A percentile compares a stretch with the other conserved stretches of the same genome.
These are phyloP conservation scores for Herpetomonas tarakana DNA, from an alignment of 208 protist species.

Conservation along the genomic window DNA sequence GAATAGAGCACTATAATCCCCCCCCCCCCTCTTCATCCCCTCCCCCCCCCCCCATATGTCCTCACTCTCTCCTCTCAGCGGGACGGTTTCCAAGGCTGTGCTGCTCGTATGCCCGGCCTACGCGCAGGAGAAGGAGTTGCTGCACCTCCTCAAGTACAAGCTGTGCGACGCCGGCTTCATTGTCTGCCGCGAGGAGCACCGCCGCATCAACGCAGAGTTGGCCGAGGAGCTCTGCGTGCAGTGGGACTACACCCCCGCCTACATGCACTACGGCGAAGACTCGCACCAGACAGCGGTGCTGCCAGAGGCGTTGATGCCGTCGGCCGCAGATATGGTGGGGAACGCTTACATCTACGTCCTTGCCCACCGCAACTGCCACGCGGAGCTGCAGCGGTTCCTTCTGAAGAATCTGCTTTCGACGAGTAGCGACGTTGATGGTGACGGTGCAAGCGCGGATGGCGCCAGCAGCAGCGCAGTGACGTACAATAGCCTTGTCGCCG, in stretches of 20 bases:
- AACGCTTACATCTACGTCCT: conserved; percentile 71
- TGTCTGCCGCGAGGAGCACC: conserved; percentile 73
- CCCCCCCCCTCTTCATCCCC: too few species aligned
- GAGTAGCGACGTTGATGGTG: conserved; percentile 42
- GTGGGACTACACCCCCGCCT: conserved; percentile 34
- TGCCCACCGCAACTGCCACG: conserved; percentile 71
- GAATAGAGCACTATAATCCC: too few species aligned
- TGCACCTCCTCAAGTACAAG: conserved; percentile 75
- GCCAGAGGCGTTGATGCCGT: conserved; percentile 15
- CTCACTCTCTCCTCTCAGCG: conserved; percentile 49
- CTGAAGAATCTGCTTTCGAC: conserved; percentile 26
- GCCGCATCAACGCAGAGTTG: conserved; percentile 74
- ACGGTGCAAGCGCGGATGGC: conserved; percentile 16
- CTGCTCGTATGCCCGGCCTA: conserved; percentile 63
- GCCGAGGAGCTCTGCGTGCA: conserved; percentile 52
- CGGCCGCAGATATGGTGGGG: conserved; percentile 48
- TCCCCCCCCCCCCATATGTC: too few species aligned
- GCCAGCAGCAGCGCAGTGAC: not conserved
- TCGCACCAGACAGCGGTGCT: conserved; percentile 9
- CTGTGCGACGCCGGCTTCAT: conserved; percentile 86
- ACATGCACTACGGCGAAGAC: conserved; percentile 11
- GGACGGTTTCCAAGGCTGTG: conserved; percentile 58
- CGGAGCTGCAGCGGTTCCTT: conserved; percentile 40
- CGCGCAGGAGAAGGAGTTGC: conserved; percentile 49
- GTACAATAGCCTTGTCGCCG: not conserved